Base-by-base conservation (phyloP, 1,284 basidiomycete genomes). In the Psilocybe mexicana region DNA sequence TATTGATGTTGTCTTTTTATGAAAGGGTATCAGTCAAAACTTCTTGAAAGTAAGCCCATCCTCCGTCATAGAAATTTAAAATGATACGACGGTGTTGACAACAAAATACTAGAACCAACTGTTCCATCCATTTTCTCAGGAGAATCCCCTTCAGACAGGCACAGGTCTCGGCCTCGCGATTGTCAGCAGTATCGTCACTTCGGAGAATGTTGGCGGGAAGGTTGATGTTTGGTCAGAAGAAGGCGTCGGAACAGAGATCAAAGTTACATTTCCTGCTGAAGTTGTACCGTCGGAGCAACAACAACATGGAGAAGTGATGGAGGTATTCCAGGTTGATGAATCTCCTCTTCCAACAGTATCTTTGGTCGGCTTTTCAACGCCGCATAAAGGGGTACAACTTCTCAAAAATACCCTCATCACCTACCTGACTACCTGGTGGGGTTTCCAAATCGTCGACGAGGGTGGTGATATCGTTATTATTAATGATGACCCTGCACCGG, bases 101-200 rank as follows among this genome's bases (percentile, higher is more conserved):
- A 4, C 8, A 33, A 33, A 33, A 33, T 33, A 25, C 8, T 44
- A 94, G 86, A 94, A 97, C 65, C 94, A 97, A 74, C 80, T 98
- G 2, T 98, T 98, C 77, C 95, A 97, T 67, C 96, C 96, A 0
- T 98, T 98, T 75, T 94, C 95, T 0, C 96, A 98, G 76, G 91
- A 93, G 72, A 94, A 94, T 66, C 91, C 93, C 1, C 71, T 94
- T 7, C 94, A 96, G 67, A 90, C 94, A 1, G 96, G 96, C 1
- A 98, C 96, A 0, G 96, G 96, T 14, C 83, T 98, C 2, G 96
- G 96, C n/a, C 85, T 98, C 24, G 95, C 96, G 24, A 98, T 98
- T 65, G 96, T 98, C 70, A 94, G 93, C 78, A 94, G 90, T 65
- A 95, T 95, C 58, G 86, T 96, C 33, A 87, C 87, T 25, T 94